phyloP scores from a whole-genome alignment of 2,329 filamentous ascomycete genomes.

The Pseudogymnoascus sp. region DNA sequence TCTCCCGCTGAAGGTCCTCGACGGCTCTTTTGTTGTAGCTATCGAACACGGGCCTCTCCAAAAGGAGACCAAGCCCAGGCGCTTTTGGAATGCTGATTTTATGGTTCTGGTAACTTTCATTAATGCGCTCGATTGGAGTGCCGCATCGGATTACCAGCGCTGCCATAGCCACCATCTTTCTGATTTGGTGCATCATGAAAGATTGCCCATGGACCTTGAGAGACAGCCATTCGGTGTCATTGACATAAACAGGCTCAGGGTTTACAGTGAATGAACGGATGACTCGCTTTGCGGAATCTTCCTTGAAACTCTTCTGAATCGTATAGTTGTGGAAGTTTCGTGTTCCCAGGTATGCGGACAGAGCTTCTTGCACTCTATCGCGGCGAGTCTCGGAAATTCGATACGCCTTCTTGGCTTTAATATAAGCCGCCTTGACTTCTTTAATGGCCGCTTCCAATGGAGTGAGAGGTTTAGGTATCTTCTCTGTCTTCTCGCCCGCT shows the following conservation, averaged over 20 bases:
- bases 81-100: conserved; percentile 90
- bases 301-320: conserved; percentile 71
- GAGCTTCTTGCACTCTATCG: conserved; percentile 63
- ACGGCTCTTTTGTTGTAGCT: conserved; percentile 72
- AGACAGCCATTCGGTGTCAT: conserved; percentile 90
- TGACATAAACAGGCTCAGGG: conserved; percentile 68
- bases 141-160: conserved; percentile 79
- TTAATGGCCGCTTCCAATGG: conserved; percentile 60
- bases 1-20: conserved; percentile 53
- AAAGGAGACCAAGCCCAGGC: conserved; percentile 75
- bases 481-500: not conserved
- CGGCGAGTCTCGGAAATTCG: conserved; percentile 68
- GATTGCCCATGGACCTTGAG: conserved; percentile 95
- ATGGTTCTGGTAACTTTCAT: conserved; percentile 61
- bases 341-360: conserved; percentile 73
- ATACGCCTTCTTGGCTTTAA: conserved; percentile 75
- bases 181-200: conserved; percentile 99
- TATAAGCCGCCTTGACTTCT: conserved; percentile 72
- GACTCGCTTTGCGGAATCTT: conserved; percentile 78
- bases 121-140: conserved; percentile 61
- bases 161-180: conserved; percentile 96
- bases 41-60: conserved; percentile 88
- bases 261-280: conserved; percentile 89
- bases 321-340: conserved; percentile 98
- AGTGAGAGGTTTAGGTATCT: conserved; percentile 26